A percentile compares a stretch with the other conserved stretches of the same genome.
These are phyloP conservation scores for Colletotrichum liriopes DNA, from an alignment of 2,329 filamentous ascomycete genomes.

Conservation along the genomic window DNA sequence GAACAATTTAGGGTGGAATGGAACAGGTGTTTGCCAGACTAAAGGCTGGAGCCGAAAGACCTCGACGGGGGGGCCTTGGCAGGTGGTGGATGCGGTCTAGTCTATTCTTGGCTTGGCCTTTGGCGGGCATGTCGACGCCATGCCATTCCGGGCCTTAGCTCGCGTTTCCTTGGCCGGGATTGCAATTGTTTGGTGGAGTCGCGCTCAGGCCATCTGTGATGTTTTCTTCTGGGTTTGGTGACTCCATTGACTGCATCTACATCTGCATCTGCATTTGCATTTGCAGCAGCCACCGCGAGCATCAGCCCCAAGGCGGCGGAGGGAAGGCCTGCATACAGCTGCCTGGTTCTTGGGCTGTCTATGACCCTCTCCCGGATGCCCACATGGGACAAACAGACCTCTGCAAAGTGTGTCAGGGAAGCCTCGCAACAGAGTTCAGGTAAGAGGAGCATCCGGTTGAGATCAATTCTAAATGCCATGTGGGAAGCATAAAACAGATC, in stretches of 20 bases:
- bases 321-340: neutral
- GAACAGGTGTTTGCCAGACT: constrained; percentile 20
- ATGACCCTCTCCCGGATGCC: neutral
- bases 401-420: neutral
- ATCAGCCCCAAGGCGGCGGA: neutral
- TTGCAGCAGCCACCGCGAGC: neutral
- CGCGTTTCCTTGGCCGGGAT: constrained; percentile 7
- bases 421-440: neutral
- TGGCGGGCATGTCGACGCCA: neutral
- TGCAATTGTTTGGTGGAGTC: constrained; percentile 2
- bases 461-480: neutral
- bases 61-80: constrained; percentile 16
- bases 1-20: constrained; percentile 19
- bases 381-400: neutral
- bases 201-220: neutral
- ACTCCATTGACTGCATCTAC: no score
- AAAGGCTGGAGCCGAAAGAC: constrained; percentile 10
- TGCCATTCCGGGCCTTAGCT: constrained; percentile 8
- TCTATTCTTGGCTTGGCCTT: constrained; percentile 2
- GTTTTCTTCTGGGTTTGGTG: neutral
- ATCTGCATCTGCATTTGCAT: neutral
- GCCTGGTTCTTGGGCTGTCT: neutral
- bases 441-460: neutral
- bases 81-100: neutral
- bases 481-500: neutral